Evolutionary conservation across 305 asterid genomes (phyloP).

Genomic region (Fraxinus xanthoxyloides): DNA sequence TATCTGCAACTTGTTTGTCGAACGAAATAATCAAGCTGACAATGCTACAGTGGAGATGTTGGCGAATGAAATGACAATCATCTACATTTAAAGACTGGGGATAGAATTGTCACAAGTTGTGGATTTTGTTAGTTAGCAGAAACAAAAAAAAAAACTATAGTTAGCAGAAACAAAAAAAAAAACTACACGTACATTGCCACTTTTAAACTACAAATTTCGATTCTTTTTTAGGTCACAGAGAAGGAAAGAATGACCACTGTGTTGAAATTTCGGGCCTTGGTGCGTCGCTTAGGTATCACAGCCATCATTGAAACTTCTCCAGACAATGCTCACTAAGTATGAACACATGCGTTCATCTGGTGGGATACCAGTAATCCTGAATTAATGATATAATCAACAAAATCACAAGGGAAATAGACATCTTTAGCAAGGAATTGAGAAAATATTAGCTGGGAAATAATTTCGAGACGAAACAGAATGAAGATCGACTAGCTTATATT

Average conservation of each 20-base stretch:
- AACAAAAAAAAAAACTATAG: background rate
- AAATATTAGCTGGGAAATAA: background rate
- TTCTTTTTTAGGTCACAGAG: slow-evolving; percentile 54
- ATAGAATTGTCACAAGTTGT: background rate
- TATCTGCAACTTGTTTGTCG: background rate
- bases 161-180: background rate
- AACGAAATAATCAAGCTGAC: background rate
- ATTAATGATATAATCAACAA: background rate
- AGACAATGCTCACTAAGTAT: background rate
- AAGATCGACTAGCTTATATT: background rate
- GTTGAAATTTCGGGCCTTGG: too few species aligned
- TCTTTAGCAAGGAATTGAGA: background rate
- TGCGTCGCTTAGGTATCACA: background rate
- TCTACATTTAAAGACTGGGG: background rate
- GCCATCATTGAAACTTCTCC: background rate
- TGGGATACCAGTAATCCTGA: background rate
- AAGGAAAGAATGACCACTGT: slow-evolving; percentile 55
- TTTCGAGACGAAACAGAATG: background rate
- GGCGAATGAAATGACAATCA: background rate
- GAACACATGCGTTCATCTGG: background rate
- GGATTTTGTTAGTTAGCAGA: background rate
- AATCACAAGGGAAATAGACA: background rate
- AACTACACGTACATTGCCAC: background rate
- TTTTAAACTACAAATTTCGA: background rate
- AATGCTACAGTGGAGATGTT: background rate